Conservation (phyloP, 2,329 filamentous ascomycete genomes). For the Calonectria henricotiae region DNA sequence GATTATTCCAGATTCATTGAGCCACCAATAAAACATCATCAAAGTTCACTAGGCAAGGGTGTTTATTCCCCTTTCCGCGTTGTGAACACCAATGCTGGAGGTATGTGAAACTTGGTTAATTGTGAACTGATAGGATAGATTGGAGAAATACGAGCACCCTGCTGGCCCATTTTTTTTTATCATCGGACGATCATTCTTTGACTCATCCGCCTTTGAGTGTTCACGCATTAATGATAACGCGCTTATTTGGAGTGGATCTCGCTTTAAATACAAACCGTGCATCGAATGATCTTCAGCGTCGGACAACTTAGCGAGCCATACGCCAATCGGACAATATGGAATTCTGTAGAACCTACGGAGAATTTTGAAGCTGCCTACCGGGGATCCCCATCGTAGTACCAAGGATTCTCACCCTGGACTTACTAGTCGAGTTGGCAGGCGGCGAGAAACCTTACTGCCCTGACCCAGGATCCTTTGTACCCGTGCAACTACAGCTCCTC, state of each 20-base stretch:
- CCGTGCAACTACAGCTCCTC: not conserved
- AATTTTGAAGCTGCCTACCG: slow-evolving; percentile 7
- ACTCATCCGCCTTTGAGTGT: not conserved
- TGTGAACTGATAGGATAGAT: not conserved
- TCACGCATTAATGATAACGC: not conserved
- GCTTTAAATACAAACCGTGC: not conserved
- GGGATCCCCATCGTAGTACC: not conserved
- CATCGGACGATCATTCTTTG: not conserved
- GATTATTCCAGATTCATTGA: too few species aligned
- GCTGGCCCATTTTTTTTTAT: not conserved
- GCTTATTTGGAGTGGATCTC: not conserved
- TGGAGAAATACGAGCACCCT: not conserved
- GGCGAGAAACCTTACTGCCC: slow-evolving; percentile 11
- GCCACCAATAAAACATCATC: too few species aligned
- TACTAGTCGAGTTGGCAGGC: not conserved
- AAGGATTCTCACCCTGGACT: slow-evolving; percentile 1
- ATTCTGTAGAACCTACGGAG: not conserved
- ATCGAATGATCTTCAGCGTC: not conserved
- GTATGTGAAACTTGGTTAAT: too few species aligned
- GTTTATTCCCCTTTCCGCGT: too few species aligned
- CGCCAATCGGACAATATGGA: too few species aligned
- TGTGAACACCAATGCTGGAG: too few species aligned
- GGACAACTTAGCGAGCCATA: not conserved
- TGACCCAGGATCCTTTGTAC: slow-evolving; percentile 14
- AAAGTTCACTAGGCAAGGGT: too few species aligned